phyloP scores from a whole-genome alignment of 495 filamentous ascomycete genomes.

The Saxispiralis lemnorum region DNA sequence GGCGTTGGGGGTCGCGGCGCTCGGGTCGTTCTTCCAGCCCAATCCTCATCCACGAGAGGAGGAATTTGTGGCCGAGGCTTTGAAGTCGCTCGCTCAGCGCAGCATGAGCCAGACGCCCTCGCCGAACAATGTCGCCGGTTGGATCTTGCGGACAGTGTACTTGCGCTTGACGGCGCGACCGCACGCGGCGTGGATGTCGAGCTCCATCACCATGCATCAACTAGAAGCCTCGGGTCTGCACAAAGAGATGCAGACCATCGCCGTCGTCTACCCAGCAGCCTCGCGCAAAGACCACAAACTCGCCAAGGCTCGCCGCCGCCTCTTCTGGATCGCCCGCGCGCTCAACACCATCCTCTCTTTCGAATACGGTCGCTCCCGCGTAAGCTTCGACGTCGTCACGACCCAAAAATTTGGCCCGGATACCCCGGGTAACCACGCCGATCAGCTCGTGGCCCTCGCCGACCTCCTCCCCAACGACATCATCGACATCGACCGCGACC shows the following conservation, averaged over 20 bases:
- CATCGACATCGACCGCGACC: constrained; percentile 13
- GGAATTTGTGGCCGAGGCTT: constrained; percentile 2
- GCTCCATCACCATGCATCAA: constrained; percentile 36
- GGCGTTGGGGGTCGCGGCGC: constrained; percentile 9
- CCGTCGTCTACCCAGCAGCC: constrained; percentile 13
- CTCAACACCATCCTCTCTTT: constrained; percentile 32
- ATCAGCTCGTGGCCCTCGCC: constrained; percentile 14
- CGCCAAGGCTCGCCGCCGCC: constrained; percentile 22
- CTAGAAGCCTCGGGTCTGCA: constrained; percentile 34
- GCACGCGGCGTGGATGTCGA: constrained; percentile 38
- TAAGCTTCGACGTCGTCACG: constrained; percentile 22
- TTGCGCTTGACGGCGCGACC: constrained; percentile 35
- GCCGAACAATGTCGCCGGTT: constrained; percentile 27
- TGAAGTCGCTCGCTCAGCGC: constrained; percentile 1
- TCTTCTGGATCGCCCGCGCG: constrained; percentile 30
- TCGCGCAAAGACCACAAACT: constrained; percentile 15
- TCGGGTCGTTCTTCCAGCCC: constrained; percentile 15
- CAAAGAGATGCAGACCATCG: constrained; percentile 22
- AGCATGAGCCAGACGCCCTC: constrained; percentile 8
- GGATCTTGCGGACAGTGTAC: constrained; percentile 38
- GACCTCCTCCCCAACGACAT: constrained; percentile 13
- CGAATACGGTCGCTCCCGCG: constrained; percentile 34
- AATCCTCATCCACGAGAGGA: constrained; percentile 10
- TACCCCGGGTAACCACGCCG: background rate
- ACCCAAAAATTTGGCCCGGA: constrained; percentile 13